Evolutionary conservation across 2,329 filamentous ascomycete genomes (phyloP).

Genomic region (Pseudogymnoascus sp.): DNA sequence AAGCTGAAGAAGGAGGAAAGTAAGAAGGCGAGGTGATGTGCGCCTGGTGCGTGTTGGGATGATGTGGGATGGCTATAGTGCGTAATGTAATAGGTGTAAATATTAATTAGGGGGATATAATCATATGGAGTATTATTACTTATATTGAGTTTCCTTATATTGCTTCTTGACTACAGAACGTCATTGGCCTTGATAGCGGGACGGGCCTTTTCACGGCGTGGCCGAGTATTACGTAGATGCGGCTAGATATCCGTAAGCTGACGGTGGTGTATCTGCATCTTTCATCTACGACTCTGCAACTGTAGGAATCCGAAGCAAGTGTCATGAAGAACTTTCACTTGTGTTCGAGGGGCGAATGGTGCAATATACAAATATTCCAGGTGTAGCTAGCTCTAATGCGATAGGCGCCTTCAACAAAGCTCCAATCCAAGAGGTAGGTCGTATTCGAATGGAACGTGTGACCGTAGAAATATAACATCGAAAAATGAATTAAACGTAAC

Average conservation of each 20-base stretch:
- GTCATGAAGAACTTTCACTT: background rate
- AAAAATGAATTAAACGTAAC: background rate
- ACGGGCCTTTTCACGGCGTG: background rate
- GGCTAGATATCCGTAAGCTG: conserved; percentile 1
- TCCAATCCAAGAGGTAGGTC: background rate
- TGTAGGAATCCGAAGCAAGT: background rate
- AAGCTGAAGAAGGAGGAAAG: conserved; percentile 28
- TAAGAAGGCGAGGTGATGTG: conserved; percentile 20
- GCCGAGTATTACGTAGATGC: background rate
- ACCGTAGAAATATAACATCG: background rate
- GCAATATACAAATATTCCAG: background rate
- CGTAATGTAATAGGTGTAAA: background rate
- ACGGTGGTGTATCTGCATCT: background rate
- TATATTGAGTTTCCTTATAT: background rate
- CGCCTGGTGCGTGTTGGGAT: background rate
- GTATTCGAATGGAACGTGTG: background rate
- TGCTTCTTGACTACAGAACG: background rate
- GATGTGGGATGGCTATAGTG: background rate
- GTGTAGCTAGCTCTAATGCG: background rate
- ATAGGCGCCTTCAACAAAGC: background rate
- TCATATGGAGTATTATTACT: background rate
- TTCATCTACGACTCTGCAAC: background rate
- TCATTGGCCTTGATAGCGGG: background rate
- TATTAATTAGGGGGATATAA: background rate
- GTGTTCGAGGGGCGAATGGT: background rate